Evolutionary conservation across 768 basidiomycete genomes (phyloP).

Genomic region (Amanita subjunquillea): DNA sequence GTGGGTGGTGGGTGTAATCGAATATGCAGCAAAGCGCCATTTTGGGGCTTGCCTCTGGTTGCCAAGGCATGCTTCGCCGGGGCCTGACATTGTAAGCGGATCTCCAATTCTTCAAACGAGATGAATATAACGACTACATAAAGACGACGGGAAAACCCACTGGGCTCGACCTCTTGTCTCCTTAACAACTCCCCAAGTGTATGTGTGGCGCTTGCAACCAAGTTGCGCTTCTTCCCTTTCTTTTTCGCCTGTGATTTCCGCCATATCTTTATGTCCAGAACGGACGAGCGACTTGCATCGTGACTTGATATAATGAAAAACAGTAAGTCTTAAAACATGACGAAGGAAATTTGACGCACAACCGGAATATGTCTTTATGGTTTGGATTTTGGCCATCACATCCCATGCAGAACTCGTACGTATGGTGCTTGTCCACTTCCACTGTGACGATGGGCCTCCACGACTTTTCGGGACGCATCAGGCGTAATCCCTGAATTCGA

Average conservation of each 20-base stretch:
- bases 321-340: background rate
- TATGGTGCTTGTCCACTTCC: constrained; percentile 39
- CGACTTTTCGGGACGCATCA: constrained; percentile 48
- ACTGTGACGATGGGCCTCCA: constrained; percentile 62
- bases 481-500: constrained; percentile 30
- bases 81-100: constrained; percentile 34
- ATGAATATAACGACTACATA: background rate
- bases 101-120: constrained; percentile 23
- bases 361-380: constrained; percentile 36
- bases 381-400: constrained; percentile 66
- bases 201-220: constrained; percentile 42
- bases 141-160: constrained; percentile 21
- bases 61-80: constrained; percentile 18
- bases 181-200: constrained; percentile 44
- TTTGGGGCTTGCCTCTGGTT: constrained; percentile 31
- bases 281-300: constrained; percentile 26
- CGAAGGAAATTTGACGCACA: constrained; percentile 31
- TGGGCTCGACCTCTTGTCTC: constrained; percentile 32
- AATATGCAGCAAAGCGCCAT: constrained; percentile 22
- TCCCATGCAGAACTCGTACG: constrained; percentile 49
- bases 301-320: constrained; percentile 19
- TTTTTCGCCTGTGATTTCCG: constrained; percentile 52
- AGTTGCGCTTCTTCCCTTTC: constrained; percentile 42
- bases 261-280: constrained; percentile 46
- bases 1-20: constrained; percentile 16